Evolutionary conservation across 306 rosid genomes (phyloP).

Genomic region (Lagenaria siceraria): DNA sequence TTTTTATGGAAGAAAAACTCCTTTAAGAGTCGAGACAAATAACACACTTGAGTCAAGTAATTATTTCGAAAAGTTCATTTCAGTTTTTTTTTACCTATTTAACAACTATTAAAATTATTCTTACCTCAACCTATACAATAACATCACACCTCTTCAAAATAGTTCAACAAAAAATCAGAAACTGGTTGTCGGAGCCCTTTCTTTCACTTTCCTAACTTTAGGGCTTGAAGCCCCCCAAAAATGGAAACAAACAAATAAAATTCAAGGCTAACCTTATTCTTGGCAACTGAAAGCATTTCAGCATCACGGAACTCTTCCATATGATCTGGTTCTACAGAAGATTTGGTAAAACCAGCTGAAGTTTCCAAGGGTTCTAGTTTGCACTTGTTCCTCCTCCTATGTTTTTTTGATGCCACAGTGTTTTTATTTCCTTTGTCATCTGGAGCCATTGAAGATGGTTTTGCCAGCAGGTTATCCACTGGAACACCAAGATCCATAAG

Average conservation of each 20-base stretch:
- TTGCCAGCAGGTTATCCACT: slow-evolving; percentile 26
- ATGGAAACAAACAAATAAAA: background rate
- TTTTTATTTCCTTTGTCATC: slow-evolving; percentile 67
- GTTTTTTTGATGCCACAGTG: slow-evolving; percentile 43
- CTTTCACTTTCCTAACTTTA: no score
- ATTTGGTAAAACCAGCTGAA: slow-evolving; percentile 24
- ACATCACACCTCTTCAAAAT: background rate
- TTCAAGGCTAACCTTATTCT: slow-evolving; percentile 35
- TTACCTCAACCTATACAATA: background rate
- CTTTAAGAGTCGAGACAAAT: background rate
- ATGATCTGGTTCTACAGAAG: slow-evolving; percentile 24
- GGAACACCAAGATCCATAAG: slow-evolving; percentile 72
- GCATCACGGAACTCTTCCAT: slow-evolving; percentile 27
- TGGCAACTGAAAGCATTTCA: slow-evolving; percentile 21
- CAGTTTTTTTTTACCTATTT: background rate
- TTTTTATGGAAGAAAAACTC: background rate
- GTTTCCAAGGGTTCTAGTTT: slow-evolving; percentile 25
- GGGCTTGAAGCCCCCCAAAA: background rate
- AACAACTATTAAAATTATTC: background rate
- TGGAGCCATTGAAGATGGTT: slow-evolving; percentile 22
- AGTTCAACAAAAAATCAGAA: background rate
- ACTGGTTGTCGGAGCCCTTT: background rate
- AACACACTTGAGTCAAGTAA: background rate
- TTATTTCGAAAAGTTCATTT: background rate
- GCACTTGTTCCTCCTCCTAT: slow-evolving; percentile 47